Base-by-base conservation (phyloP, 176 grass and related monocot species). In the Aegilops speltoides region DNA sequence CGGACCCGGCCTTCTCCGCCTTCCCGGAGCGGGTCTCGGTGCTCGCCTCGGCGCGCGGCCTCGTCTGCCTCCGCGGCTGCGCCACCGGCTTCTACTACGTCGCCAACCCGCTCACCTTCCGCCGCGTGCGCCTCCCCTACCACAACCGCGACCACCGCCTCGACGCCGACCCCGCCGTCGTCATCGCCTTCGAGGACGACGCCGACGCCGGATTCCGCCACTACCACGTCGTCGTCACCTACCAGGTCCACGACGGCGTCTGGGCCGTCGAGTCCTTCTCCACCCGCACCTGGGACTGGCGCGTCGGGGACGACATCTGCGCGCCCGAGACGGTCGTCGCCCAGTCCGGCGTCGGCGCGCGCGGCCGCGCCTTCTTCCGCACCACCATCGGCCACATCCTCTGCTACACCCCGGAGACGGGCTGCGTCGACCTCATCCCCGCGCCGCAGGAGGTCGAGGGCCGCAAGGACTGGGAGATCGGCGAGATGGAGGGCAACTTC, bases 211-310 rank as follows among this genome's bases (percentile, higher is more conserved):
- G 25, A 8, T 56, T 85, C 83, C 48, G 22, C 11, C 82, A 92
- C 84, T 97, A 88, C 80, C 89, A 61, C 75, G 79, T 97, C 61
- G 83, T 79, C 57, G 86, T 87, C 78, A 76, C 83, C 5, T 92
- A 57, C 88, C 38, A 48, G 29, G 10, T 81, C 78, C 0, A 3
- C 2, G 75, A 64, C 4, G 94, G 89, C 34, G 14, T 82, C 14
- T 97, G 61, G 83, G 41, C 71, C 1, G 91, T 92, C 57, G 86
- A 89, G 86, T 65, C 89, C 57, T 97, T 97, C 85, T 97, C 94
- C 6, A 90, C 94, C 1, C 75, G 79, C 33, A 45, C 83, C 0
- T 90, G 94, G 94, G 2, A 4, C 0, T 97, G 94, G 94, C 9
- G 20, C 69, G 3, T 45, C 9, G 37, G 50, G 4, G 8, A 0